phyloP scores from a whole-genome alignment of 2,329 filamentous ascomycete species.

The Epicoccum sorghinum region DNA sequence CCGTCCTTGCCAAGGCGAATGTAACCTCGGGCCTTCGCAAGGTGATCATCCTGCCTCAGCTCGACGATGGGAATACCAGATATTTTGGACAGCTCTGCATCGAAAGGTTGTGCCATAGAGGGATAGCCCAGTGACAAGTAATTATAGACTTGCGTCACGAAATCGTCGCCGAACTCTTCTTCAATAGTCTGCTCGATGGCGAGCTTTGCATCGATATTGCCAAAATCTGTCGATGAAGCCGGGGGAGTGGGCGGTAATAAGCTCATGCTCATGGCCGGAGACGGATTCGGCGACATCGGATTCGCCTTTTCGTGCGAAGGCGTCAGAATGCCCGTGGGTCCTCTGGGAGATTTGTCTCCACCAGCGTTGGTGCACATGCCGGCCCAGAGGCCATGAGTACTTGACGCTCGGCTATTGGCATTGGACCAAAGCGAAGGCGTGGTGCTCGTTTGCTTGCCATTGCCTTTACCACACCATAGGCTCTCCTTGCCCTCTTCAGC shows the following conservation, averaged over 20 bases:
- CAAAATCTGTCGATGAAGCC: conserved; percentile 46
- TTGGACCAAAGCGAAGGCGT: conserved; percentile 45
- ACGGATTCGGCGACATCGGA: conserved; percentile 50
- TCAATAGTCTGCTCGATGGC: conserved; percentile 56
- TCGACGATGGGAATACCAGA: conserved; percentile 71
- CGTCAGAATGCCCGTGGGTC: conserved; percentile 59
- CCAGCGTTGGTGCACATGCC: conserved; percentile 65
- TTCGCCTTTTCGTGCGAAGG: conserved; percentile 50
- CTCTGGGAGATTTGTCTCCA: conserved; percentile 48
- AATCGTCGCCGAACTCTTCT: conserved; percentile 78
- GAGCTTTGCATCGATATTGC: conserved; percentile 51
- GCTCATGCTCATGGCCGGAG: conserved; percentile 37
- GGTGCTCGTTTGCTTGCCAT: conserved; percentile 36
- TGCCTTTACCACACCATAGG: conserved; percentile 62
- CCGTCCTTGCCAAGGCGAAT: conserved; percentile 62
- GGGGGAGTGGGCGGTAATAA: conserved; percentile 47
- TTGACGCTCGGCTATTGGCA: conserved; percentile 55
- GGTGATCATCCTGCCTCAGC: conserved; percentile 73
- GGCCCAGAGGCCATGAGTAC: conserved; percentile 74
- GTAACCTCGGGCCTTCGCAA: conserved; percentile 71
- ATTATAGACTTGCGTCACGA: conserved; percentile 96
- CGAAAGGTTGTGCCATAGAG: conserved; percentile 79
- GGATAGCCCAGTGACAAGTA: conserved; percentile 94
- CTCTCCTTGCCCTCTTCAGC: conserved; percentile 55
- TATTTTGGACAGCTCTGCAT: conserved; percentile 84